Evolutionary conservation across 2,329 filamentous ascomycete genomes (phyloP), one percentile per base, ranked within the genome.

Genomic region (Cladosporium sp.): DNA sequence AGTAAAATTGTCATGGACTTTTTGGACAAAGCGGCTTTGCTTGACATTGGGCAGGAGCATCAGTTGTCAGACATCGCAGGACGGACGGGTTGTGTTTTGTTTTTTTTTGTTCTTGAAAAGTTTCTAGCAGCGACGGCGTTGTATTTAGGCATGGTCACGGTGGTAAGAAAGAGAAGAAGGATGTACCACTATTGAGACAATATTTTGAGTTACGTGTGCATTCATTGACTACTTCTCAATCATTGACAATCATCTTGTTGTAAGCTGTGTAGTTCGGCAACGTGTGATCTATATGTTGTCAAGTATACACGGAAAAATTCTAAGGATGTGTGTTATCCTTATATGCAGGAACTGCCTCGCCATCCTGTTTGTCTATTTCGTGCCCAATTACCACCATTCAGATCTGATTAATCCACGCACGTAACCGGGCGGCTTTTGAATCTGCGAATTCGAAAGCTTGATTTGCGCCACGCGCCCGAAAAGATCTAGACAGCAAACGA

Each of bases 41-140:
- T 30, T 46, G 39, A 46, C 23, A 6, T 28, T 26, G 23, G 11
- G n/a, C 28, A 18, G 11, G n/a, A 32, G 32, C 56, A 32, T 39
- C 32, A 39, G 34, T 58, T 58, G 34, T 43, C 56, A 16, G 23
- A n/a, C 16, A 46, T 26, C 34, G 23, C 23, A 28, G 18, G 28
- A 21, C 23, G 16, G 23, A 36, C 36, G 28, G 43, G n/a, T 46
- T 63, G 23, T 26, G 48, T 53, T 62, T 28, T 34, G 51, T 21
- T 14, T 61, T 21, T 21, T 56, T 32, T 60, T 25, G n/a, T 30
- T 63, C n/a, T 21, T 34, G 46, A 54, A 46, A 30, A 25, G 49
- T 39, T 43, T 63, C 36, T 46, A 23, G 60, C 60, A 63, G 60
- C 60, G 60, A 56, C 21, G 60, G 60, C 60, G 60, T 63, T 63